phyloP scores from a whole-genome alignment of 345 rosid species.

The Citrus glauca region DNA sequence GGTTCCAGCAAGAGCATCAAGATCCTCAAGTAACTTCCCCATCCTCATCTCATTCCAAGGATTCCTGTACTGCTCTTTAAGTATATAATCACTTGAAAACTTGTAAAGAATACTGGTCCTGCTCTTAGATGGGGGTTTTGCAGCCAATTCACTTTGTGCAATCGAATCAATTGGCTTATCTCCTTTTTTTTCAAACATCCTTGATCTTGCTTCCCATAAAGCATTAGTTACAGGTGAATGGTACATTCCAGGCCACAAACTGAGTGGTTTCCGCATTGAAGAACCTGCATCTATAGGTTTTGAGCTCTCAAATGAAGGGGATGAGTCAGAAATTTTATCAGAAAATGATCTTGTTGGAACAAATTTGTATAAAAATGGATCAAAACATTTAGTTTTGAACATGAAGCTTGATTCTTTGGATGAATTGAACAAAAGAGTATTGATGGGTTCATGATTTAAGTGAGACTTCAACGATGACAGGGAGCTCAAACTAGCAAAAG shows the following conservation, averaged over 20 bases:
- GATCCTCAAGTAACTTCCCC: slow-evolving; percentile 88
- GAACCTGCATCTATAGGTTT: slow-evolving; percentile 76
- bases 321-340: slow-evolving; percentile 14
- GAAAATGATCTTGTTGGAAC: slow-evolving; percentile 25
- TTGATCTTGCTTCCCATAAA: slow-evolving; percentile 85
- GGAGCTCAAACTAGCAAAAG: not conserved
- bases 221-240: slow-evolving; percentile 92
- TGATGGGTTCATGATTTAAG: not conserved
- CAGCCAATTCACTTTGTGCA: slow-evolving; percentile 28
- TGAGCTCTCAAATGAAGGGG: slow-evolving; percentile 19
- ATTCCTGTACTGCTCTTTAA: slow-evolving; percentile 79
- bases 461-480: not conserved
- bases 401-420: slow-evolving; percentile 3
- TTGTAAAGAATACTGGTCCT: slow-evolving; percentile 66
- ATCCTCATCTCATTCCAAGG: slow-evolving; percentile 84
- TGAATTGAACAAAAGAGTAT: slow-evolving; percentile 10
- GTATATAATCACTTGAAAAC: slow-evolving; percentile 68
- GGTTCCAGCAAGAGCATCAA: slow-evolving; percentile 93
- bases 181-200: slow-evolving; percentile 41
- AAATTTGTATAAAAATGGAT: not conserved
- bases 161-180: slow-evolving; percentile 16
- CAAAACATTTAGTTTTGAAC: not conserved
- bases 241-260: slow-evolving; percentile 97
- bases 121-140: slow-evolving; percentile 64
- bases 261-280: slow-evolving; percentile 70